Percentiles rank a stretch among this genome's conserved stretches.
Evolutionary conservation across 1,284 basidiomycete species (phyloP).

Genomic region (Rhizoctonia solani): DNA sequence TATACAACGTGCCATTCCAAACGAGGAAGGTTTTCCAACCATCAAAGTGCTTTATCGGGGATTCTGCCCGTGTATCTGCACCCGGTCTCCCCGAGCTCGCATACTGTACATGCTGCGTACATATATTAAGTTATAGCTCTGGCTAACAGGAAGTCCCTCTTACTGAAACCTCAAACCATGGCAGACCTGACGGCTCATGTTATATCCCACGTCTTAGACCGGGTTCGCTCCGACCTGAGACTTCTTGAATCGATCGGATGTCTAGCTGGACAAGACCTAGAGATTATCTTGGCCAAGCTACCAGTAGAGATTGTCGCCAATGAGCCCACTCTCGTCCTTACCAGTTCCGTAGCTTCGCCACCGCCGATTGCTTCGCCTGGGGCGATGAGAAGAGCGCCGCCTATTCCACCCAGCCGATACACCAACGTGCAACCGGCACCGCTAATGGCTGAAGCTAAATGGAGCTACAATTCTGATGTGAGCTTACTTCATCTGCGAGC

Average conservation of each 20-base stretch:
- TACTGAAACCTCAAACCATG: background rate
- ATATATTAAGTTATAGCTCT: too few relatives aligned
- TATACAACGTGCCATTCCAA: too few relatives aligned
- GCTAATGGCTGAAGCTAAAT: background rate
- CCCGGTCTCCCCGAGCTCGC: too few relatives aligned
- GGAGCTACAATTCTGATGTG: background rate
- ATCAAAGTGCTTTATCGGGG: too few relatives aligned
- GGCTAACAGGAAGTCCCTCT: too few relatives aligned
- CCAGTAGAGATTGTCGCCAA: background rate
- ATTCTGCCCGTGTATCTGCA: too few relatives aligned
- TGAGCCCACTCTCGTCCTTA: background rate
- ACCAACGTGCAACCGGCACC: background rate
- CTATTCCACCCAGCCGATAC: background rate
- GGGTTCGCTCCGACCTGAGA: conserved; percentile 15
- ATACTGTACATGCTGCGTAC: too few relatives aligned
- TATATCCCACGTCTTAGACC: conserved; percentile 9
- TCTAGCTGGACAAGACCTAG: conserved; percentile 3
- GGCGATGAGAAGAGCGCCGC: background rate
- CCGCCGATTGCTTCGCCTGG: background rate
- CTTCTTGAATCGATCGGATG: conserved; percentile 13
- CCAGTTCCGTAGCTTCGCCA: background rate
- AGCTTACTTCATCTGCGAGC: background rate
- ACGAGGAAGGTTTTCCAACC: too few relatives aligned
- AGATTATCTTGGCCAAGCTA: background rate
- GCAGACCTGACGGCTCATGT: conserved; percentile 6